Evolutionary conservation across 352 stramenopile species (phyloP), one percentile per base, ranked within the genome.

Genomic region (Phytophthora brassicae): DNA sequence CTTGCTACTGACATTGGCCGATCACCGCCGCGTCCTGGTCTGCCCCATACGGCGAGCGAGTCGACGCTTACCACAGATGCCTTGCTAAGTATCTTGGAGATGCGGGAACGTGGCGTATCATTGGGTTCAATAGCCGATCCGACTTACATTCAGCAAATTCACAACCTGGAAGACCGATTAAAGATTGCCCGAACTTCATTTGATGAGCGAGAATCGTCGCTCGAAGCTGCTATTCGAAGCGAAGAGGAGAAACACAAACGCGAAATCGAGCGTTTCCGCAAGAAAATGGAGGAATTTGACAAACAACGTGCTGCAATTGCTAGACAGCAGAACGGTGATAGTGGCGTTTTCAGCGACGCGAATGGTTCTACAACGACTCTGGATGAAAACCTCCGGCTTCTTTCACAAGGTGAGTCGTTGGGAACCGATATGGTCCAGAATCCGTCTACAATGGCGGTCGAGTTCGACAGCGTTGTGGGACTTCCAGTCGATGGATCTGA

Each of bases 271-370:
- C 80, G 81, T 0, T 92, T 92, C 33, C 74, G 81, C 19, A 84
- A 85, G 57, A 90, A 92, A 49, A 92, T 94, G 80, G 79, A 92
- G 51, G 81, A 94, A 47, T 79, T 94, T 43, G 83, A 91, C 59
- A 86, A 90, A 49, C 84, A 92, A 44, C 75, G 84, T 31, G 79
- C 79, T 22, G 83, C 81, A 19, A 88, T 88, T 24, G 79, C 81
- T 28, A 60, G 77, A 11, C 72, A 87, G 52, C 75, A 81, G 56
- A 89, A 78, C 47, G 80, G 65, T 12, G 77, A 82, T 0, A 69
- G 65, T 12, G 59, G 35, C 16, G 51, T 66, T 5, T 42, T 52
- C 13, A 66, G 29, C n/a, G 63, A 79, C 16, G 31, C 51, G 11
- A 73, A 73, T 58, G 59, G 68, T 6, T 68, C 64, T 31, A 59